Evolutionary conservation across 306 rosid genomes (phyloP).

Genomic region (Geum urbanum): DNA sequence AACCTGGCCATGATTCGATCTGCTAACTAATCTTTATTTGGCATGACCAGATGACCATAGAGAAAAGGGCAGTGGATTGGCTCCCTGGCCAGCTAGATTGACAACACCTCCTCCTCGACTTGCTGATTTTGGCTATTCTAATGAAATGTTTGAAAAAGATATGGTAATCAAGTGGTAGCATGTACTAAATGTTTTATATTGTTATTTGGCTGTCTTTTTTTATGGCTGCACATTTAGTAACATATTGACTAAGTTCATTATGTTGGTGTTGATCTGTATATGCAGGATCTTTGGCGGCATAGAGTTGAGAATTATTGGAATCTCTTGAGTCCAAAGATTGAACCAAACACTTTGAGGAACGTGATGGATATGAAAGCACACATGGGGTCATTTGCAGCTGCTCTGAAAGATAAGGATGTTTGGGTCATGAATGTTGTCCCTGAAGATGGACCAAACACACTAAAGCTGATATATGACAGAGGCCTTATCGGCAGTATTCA

Average conservation of each 20-base stretch:
- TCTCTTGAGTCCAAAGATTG: constrained; percentile 60
- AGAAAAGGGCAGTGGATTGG: constrained; percentile 80
- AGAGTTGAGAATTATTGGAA: constrained; percentile 86
- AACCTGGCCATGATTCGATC: constrained; percentile 10
- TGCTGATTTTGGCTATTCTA: constrained; percentile 83
- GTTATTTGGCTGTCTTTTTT: not conserved
- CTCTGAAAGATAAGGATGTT: constrained; percentile 70
- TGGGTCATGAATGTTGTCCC: constrained; percentile 98
- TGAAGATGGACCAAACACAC: constrained; percentile 78
- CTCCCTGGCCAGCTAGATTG: constrained; percentile 94
- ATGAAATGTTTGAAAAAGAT: constrained; percentile 81
- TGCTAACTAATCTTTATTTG: constrained; percentile 24
- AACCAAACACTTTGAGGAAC: constrained; percentile 65
- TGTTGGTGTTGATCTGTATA: constrained; percentile 24
- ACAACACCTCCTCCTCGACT: constrained; percentile 88
- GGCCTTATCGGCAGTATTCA: constrained; percentile 83
- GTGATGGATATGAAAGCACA: constrained; percentile 95
- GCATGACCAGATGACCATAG: constrained; percentile 58
- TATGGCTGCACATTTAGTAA: not conserved
- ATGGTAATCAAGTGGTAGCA: constrained; percentile 47
- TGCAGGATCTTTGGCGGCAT: constrained; percentile 73
- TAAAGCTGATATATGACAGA: constrained; percentile 84
- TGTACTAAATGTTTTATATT: constrained; percentile 18
- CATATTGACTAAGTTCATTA: constrained; percentile 1
- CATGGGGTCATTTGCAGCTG: constrained; percentile 94